Conservation (phyloP, 352 stramenopile species). For the Pythium brassicae region DNA sequence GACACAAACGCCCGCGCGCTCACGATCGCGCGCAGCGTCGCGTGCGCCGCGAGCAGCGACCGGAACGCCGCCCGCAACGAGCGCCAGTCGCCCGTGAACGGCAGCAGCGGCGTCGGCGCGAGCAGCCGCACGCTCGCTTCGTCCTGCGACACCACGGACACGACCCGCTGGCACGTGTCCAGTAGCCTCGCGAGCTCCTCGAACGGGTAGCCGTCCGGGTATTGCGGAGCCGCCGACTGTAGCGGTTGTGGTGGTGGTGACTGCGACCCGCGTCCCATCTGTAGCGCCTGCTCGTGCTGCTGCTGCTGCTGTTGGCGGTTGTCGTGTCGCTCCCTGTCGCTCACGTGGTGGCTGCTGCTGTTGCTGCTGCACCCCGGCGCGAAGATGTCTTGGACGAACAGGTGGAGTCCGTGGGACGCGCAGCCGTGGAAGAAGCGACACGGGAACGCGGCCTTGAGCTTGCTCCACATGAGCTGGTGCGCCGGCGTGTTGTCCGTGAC, state of each 20-base stretch:
- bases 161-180: conserved; percentile 13
- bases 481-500: conserved; percentile 22
- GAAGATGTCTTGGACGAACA: conserved; percentile 25
- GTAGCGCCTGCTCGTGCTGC: not conserved
- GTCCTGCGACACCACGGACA: conserved; percentile 11
- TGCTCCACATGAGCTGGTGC: conserved; percentile 18
- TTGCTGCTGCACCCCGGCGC: not conserved
- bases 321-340: not conserved
- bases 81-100: conserved; percentile 9
- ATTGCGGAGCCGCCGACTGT: not conserved
- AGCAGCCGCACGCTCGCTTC: not conserved
- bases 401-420: conserved; percentile 18
- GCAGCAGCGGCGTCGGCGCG: not conserved
- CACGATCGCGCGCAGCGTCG: conserved; percentile 8
- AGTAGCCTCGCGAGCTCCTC: conserved; percentile 9
- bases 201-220: conserved; percentile 14
- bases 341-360: not conserved
- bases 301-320: not conserved
- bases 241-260: too few species aligned
- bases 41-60: conserved; percentile 11
- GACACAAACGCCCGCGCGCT: conserved; percentile 2
- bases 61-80: conserved; percentile 16
- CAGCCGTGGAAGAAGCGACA: conserved; percentile 26
- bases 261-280: not conserved
- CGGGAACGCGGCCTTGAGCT: conserved; percentile 18